Base-by-base conservation (phyloP, 208 protist genomes). In the Leishmania amazonensis region DNA sequence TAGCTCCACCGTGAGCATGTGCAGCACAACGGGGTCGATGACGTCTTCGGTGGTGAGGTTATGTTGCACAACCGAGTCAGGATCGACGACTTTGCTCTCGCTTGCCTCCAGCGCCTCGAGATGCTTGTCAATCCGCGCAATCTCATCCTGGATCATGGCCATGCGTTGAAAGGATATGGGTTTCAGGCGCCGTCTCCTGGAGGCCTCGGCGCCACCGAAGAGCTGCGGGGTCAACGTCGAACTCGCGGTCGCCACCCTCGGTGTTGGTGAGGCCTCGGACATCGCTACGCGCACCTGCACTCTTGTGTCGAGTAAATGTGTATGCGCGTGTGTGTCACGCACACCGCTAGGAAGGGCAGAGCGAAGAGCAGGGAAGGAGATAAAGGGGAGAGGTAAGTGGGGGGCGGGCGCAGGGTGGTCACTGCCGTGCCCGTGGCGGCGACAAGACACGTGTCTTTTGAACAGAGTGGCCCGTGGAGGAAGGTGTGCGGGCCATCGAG, bases 1-100 rank as follows among this genome's bases (percentile, higher is more conserved):
- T 31, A 97, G 84, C 81, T 97, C 92, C 2, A 95, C 93, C 0
- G 87, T 88, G 40, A 97, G 81, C 91, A 97, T 94, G 83, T 94
- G 86, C 19, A 87, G 64, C 28, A 96, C 81, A 13, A 88, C 83
- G 0, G 89, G 87, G 78, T 94, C 90, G 53, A 89, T 81, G 21
- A 81, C 62, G 17, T 92, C 90, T 7, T 89, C 90, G 28, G 74
- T 57, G 38, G 81, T 81, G 38, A 81, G 47, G 60, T 83, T 75
- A 40, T 47, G 76, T 67, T 87, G 83, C 45, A 62, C 70, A 7
- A 68, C 76, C 0, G 76, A 31, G 70, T 81, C 73, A 8, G 72
- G 57, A 15, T 57, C 78, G 38, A 53, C 35, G 24, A 24, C 54
- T n/a, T 81, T 88, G 58, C 58, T 85, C 60, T 88, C 85, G 24